A percentile compares a stretch with the other conserved stretches of the same genome.
phyloP scores from a whole-genome alignment of 345 rosid genomes.

The Sonneratia alba region DNA sequence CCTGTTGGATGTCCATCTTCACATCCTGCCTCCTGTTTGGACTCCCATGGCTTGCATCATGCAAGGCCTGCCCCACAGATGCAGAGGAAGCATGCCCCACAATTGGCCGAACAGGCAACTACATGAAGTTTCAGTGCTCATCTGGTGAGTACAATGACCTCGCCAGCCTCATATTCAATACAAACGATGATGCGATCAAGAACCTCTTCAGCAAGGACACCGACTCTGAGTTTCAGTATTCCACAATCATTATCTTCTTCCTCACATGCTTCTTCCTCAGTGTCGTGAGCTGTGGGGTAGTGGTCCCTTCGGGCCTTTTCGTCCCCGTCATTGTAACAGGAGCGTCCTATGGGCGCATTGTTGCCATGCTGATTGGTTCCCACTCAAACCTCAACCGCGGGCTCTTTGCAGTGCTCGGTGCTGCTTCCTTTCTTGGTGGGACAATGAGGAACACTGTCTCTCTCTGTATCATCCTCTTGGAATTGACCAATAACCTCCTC shows the following conservation, averaged over 20 bases:
- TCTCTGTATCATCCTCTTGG: constrained; percentile 72
- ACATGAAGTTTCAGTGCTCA: constrained; percentile 82
- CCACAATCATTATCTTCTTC: constrained; percentile 59
- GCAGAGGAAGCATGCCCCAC: constrained; percentile 84
- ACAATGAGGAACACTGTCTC: constrained; percentile 96
- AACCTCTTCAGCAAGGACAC: constrained; percentile 91
- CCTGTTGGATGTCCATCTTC: constrained; percentile 59
- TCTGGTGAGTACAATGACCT: constrained; percentile 76
- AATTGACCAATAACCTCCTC: constrained; percentile 77
- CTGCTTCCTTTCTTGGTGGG: constrained; percentile 88
- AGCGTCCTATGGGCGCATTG: constrained; percentile 77
- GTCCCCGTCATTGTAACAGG: constrained; percentile 89
- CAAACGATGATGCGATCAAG: constrained; percentile 79
- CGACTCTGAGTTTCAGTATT: constrained; percentile 58
- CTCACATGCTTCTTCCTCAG: constrained; percentile 67
- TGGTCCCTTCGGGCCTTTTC: constrained; percentile 80
- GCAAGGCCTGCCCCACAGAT: constrained; percentile 65
- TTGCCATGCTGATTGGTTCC: constrained; percentile 65
- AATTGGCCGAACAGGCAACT: constrained; percentile 88
- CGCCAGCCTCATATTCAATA: constrained; percentile 94
- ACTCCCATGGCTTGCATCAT: constrained; percentile 74
- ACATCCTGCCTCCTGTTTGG: constrained; percentile 91
- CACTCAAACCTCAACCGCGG: constrained; percentile 61
- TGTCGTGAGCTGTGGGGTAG: constrained; percentile 74
- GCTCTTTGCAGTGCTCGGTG: constrained; percentile 85